Evolutionary conservation across 177 flowering plant genomes (phyloP).

Genomic region (Vitis hybrid): DNA sequence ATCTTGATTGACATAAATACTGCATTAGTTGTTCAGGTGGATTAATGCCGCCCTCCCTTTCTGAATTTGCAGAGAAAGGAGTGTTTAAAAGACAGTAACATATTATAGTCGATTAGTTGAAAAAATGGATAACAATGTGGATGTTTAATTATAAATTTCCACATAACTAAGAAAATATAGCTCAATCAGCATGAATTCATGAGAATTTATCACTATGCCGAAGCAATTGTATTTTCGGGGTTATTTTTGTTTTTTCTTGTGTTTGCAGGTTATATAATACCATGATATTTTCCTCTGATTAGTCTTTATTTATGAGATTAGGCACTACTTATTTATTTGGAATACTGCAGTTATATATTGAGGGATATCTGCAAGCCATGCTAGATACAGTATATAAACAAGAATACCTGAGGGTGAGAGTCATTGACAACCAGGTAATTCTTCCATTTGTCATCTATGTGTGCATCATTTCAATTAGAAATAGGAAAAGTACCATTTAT

Average conservation of each 20-base stretch:
- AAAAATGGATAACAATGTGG: too few species aligned
- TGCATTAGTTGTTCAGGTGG: too few species aligned
- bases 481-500: too few species aligned
- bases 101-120: too few species aligned
- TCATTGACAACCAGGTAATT: conserved; percentile 78
- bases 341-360: conserved; percentile 77
- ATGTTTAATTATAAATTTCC: too few species aligned
- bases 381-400: conserved; percentile 84
- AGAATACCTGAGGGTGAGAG: conserved; percentile 89
- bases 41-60: too few species aligned
- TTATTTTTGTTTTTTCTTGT: not conserved
- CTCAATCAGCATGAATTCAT: not conserved
- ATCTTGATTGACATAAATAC: too few species aligned
- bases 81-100: too few species aligned
- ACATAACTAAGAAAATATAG: not conserved
- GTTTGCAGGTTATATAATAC: not conserved
- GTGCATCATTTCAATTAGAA: not conserved
- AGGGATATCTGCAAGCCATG: conserved; percentile 97
- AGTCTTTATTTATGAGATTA: not conserved
- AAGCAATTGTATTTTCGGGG: not conserved
- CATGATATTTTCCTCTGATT: not conserved
- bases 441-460: not conserved
- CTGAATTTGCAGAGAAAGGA: too few species aligned
- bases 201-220: not conserved
- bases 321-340: conserved; percentile 10